phyloP scores from a whole-genome alignment of 2,329 filamentous ascomycete genomes.

The Paraconiothyrium brasiliense region DNA sequence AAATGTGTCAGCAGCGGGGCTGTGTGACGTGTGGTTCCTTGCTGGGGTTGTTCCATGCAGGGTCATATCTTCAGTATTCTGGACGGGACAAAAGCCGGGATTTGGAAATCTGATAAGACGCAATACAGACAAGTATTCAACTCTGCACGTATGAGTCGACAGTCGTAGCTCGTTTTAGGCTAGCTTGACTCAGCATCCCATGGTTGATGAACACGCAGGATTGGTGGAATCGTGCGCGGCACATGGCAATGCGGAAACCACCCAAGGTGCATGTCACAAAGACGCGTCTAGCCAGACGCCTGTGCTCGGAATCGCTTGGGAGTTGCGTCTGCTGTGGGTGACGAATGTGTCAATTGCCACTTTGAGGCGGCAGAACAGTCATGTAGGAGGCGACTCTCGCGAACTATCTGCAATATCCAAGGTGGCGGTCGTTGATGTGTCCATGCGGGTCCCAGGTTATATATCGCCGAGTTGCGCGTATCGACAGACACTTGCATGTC shows the following conservation, averaged over 20 bases:
- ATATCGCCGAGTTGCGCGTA: not conserved
- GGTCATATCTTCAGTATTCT: constrained; percentile 14
- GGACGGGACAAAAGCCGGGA: constrained; percentile 2
- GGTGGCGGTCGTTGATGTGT: not conserved
- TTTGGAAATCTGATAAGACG: constrained; percentile 19
- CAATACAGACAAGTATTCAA: constrained; percentile 20
- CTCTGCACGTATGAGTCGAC: constrained; percentile 28
- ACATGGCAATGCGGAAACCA: not conserved
- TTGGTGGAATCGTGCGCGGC: constrained; percentile 10
- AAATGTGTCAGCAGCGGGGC: constrained; percentile 12
- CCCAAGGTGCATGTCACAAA: not conserved
- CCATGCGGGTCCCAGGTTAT: not conserved
- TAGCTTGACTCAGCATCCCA: not conserved
- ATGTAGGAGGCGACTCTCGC: not conserved
- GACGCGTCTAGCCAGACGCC: not conserved
- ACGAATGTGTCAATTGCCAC: constrained; percentile 11
- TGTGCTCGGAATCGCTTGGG: not conserved
- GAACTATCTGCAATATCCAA: not conserved
- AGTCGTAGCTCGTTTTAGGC: constrained; percentile 17
- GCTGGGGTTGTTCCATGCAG: constrained; percentile 14
- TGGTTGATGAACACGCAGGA: constrained; percentile 9
- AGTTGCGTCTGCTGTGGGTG: constrained; percentile 1
- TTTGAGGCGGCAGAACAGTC: constrained; percentile 14
- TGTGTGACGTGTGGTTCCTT: constrained; percentile 3
- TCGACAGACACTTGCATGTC: not conserved